A percentile compares a stretch with the other conserved stretches of the same genome.
Evolutionary conservation across 2,329 filamentous ascomycete species (phyloP).

Genomic region (Pseudocercospora pini-densiflorae): DNA sequence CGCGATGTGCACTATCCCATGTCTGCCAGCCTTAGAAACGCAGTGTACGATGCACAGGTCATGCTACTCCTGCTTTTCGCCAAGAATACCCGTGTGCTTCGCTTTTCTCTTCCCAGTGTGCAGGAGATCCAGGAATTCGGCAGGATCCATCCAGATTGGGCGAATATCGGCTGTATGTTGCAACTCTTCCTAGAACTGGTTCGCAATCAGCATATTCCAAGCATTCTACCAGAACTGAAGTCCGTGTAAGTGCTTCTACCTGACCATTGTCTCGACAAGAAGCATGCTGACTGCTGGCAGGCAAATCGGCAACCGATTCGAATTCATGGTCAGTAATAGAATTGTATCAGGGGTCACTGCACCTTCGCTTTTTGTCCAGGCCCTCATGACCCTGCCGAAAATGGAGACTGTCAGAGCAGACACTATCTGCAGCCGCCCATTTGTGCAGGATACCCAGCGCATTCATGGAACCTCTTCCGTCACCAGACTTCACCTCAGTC

Average conservation of each 20-base stretch:
- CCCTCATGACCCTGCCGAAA: not conserved
- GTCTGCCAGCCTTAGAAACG: not conserved
- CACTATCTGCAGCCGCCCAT: not conserved
- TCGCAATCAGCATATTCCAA: not conserved
- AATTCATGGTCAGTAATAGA: not conserved
- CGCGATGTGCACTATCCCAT: not conserved
- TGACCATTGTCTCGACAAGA: not conserved
- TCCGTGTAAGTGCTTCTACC: not conserved
- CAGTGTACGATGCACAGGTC: not conserved
- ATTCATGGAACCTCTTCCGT: not conserved
- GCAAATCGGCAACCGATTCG: not conserved
- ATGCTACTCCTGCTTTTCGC: conserved; percentile 11
- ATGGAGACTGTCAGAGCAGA: not conserved
- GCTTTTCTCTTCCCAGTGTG: not conserved
- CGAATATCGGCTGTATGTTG: not conserved
- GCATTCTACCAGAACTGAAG: not conserved
- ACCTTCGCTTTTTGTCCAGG: not conserved
- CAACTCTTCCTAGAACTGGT: not conserved
- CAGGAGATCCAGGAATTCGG: not conserved
- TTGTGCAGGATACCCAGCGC: not conserved
- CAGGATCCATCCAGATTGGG: not conserved
- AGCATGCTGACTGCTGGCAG: not conserved
- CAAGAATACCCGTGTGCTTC: not conserved
- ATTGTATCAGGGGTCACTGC: not conserved
- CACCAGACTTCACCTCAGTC: not conserved